A percentile compares a stretch with the other conserved stretches of the same genome.
Conservation (phyloP, 2,329 filamentous ascomycete genomes). For the Fusarium dlaminii region DNA sequence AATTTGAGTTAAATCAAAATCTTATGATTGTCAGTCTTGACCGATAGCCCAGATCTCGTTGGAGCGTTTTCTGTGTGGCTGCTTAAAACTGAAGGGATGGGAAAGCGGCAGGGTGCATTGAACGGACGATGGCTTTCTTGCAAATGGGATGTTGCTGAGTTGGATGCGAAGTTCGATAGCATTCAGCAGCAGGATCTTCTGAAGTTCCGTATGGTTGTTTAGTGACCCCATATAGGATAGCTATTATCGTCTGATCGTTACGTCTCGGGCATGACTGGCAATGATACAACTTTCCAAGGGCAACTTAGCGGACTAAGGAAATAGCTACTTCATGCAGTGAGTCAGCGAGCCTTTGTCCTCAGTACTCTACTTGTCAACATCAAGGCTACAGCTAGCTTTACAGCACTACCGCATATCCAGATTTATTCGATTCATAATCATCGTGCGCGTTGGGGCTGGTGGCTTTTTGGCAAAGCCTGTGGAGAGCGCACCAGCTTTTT, state of each 20-base stretch:
- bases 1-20: fast-evolving
- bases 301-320: background rate
- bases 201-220: background rate
- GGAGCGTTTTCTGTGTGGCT: background rate
- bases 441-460: too few species aligned
- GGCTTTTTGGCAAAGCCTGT: background rate
- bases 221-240: background rate
- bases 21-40: background rate
- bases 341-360: too few species aligned
- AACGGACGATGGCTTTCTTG: constrained; percentile 10
- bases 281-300: background rate
- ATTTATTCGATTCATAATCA: background rate
- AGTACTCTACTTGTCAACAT: background rate
- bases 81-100: background rate
- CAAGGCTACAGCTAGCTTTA: background rate
- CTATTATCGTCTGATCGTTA: background rate
- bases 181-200: background rate
- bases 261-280: background rate
- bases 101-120: background rate
- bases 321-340: background rate
- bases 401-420: background rate
- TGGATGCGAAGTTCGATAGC: background rate
- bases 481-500: background rate
- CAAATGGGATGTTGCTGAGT: background rate
- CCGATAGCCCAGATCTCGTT: constrained; percentile 1